Evolutionary conservation across 1,284 basidiomycete genomes (phyloP), one percentile per base, ranked within the genome.

Genomic region (Rhodotorula sp.): DNA sequence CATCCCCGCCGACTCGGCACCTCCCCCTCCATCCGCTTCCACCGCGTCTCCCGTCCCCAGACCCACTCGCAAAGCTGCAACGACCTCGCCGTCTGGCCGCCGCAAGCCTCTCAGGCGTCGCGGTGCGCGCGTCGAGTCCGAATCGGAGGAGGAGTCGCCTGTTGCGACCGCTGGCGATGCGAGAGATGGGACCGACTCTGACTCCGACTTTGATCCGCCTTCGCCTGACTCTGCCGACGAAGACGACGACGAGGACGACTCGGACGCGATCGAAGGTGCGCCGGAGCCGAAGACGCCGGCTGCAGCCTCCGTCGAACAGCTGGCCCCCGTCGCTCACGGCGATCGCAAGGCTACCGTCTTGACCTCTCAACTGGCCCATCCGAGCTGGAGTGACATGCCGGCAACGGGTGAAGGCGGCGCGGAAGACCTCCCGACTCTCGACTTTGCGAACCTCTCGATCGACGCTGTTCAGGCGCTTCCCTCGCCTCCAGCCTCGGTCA

Each of bases 311-410:
- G 24, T 53, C 59, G 62, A 62, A 30, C 59, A 57, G 39, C 59
- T 66, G 9, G 34, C 39, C 9, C 11, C 30, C 36, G 24, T 32
- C 55, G 54, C 24, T 24, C 20, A 32, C 36, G 27, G 30, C 53
- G 24, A 24, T 19, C 29, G 13, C 10, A 58, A 34, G 46, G 59
- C 55, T 29, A 49, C 56, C 30, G 53, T 70, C 11, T 49, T 64
- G 30, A 46, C 36, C 20, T 53, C 34, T 6, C 58, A n/a, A 46
- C 32, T 29, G 10, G 32, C 47, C 8, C 67, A 66, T 19, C 70
- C 67, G 24, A 85, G 86, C 76, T 91, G 90, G 90, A 88, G 89
- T 13, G 89, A 91, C 78, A 88, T 90, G 85, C 88, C 90, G 17
- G 62, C 66, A n/a, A 84, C 86, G n/a, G 87, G 88, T 61, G 87